phyloP scores from a whole-genome alignment of 108 stramenopile species.

The Pseudonitzschia delicatissima region DNA sequence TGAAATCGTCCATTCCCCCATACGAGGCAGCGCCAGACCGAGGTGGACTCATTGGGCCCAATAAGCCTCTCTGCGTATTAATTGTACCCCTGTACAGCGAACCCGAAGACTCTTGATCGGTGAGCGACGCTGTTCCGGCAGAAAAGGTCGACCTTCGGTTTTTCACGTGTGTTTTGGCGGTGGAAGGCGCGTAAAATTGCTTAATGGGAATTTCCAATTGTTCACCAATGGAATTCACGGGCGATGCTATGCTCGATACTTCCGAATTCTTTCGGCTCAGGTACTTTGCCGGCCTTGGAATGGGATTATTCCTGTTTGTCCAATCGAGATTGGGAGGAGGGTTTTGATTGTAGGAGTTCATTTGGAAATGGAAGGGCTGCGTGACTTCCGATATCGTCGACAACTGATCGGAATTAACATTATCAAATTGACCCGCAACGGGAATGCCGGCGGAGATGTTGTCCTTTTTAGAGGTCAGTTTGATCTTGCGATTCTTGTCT shows the following conservation, averaged over 20 bases:
- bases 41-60: neutral
- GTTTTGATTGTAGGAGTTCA: conserved; percentile 7
- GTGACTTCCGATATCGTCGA: conserved; percentile 30
- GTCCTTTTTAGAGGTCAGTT: conserved; percentile 3
- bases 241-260: neutral
- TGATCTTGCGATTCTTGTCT: conserved; percentile 21
- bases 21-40: neutral
- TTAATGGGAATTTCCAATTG: neutral
- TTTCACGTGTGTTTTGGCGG: neutral
- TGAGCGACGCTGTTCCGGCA: too few relatives aligned
- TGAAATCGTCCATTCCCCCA: conserved; percentile 7
- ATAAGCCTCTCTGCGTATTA: neutral
- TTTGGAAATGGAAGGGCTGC: conserved; percentile 10
- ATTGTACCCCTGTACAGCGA: conserved; percentile 4
- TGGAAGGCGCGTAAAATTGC: neutral
- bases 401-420: conserved; percentile 16
- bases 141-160: neutral
- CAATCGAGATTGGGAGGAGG: neutral
- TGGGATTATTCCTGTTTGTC: neutral
- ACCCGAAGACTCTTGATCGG: neutral
- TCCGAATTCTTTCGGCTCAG: neutral
- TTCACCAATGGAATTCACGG: neutral
- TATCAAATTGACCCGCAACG: conserved; percentile 22
- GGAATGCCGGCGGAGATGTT: conserved; percentile 14
- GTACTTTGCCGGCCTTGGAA: neutral